A percentile compares a stretch with the other conserved stretches of the same genome.
Conservation (phyloP, 1,284 basidiomycete genomes). For the Gymnopus androsaceus region DNA sequence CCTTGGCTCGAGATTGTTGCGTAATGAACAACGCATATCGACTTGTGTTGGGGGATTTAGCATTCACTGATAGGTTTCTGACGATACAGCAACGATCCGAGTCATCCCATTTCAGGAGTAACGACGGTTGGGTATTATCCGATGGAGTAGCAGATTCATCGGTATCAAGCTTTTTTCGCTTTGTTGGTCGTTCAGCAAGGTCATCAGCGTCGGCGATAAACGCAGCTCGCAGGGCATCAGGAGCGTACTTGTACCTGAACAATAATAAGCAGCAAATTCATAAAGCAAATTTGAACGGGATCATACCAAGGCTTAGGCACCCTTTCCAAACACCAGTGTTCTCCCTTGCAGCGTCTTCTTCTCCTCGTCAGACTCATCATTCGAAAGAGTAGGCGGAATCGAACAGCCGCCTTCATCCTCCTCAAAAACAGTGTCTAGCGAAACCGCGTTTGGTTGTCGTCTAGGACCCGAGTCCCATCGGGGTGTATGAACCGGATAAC, state of each 20-base stretch:
- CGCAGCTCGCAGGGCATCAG: background rate
- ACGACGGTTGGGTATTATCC: background rate
- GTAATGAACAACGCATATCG: constrained; percentile 3
- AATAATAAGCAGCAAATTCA: background rate
- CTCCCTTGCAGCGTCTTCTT: background rate
- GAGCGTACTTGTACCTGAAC: constrained; percentile 12
- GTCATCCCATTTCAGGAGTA: constrained; percentile 11
- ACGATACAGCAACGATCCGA: constrained; percentile 11
- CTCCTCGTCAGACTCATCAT: background rate
- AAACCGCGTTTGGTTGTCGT: constrained; percentile 38
- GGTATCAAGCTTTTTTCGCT: background rate
- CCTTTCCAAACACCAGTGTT: constrained; percentile 10
- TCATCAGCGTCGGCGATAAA: background rate
- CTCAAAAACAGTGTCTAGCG: constrained; percentile 38
- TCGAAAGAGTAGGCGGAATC: background rate
- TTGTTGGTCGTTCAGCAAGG: constrained; percentile 2
- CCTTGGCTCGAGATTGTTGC: background rate
- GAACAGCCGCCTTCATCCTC: constrained; percentile 30
- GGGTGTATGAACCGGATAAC: constrained; percentile 6
- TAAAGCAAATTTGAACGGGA: background rate
- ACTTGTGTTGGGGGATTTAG: background rate
- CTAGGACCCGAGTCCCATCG: constrained; percentile 14
- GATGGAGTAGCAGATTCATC: background rate
- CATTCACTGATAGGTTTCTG: background rate
- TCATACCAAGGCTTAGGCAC: constrained; percentile 14